Conservation (phyloP, 78 protist genomes). For the slime mould (Dictyostelium discoideum) region DNA sequence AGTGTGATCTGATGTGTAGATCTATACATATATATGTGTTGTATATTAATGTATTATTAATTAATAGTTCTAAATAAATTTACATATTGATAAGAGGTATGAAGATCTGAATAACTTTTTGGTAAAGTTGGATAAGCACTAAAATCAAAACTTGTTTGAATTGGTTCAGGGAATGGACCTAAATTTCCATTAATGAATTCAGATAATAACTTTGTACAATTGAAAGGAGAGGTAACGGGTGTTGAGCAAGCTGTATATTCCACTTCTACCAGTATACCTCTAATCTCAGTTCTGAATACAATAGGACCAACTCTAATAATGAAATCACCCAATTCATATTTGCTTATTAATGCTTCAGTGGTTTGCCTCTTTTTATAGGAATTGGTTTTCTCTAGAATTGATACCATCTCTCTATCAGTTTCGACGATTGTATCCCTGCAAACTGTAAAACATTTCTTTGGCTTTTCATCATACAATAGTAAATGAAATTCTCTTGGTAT, state of each 20-base stretch:
- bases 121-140: constrained; percentile 46
- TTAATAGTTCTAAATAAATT: constrained; percentile 31
- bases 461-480: constrained; percentile 32
- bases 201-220: constrained; percentile 51
- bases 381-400: constrained; percentile 62
- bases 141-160: constrained; percentile 63
- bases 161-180: constrained; percentile 34
- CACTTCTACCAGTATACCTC: constrained; percentile 44
- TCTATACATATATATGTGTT: too few relatives aligned
- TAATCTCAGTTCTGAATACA: constrained; percentile 29
- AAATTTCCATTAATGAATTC: constrained; percentile 45
- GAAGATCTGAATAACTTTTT: constrained; percentile 54
- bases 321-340: constrained; percentile 71
- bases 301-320: constrained; percentile 62
- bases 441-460: constrained; percentile 54
- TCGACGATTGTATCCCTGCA: constrained; percentile 22
- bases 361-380: constrained; percentile 60
- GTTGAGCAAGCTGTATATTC: constrained; percentile 47
- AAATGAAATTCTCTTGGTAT: constrained; percentile 52
- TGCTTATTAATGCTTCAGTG: constrained; percentile 9
- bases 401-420: constrained; percentile 48
- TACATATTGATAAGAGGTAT: constrained; percentile 64
- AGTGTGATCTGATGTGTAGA: too few relatives aligned
- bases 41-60: background rate
- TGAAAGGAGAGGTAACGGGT: constrained; percentile 37